Evolutionary conservation across 2,329 filamentous ascomycete genomes (phyloP).

Genomic region (Penicillium sp.): DNA sequence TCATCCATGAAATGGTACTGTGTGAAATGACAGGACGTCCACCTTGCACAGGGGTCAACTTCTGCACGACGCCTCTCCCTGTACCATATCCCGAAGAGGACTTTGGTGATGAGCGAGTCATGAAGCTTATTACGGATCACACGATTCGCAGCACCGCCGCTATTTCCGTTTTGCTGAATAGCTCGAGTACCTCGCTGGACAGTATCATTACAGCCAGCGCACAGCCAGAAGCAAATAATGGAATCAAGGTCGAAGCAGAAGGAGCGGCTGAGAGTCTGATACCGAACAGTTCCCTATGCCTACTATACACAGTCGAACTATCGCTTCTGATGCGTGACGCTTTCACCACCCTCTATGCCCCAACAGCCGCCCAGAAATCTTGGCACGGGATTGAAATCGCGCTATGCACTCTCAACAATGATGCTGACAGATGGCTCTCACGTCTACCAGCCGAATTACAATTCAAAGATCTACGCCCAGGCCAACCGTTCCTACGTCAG

Average conservation of each 20-base stretch:
- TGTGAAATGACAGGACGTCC: conserved; percentile 46
- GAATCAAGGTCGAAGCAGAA: conserved; percentile 15
- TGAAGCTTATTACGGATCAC: conserved; percentile 35
- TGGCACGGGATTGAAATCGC: conserved; percentile 37
- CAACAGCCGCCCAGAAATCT: conserved; percentile 33
- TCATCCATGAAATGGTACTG: conserved; percentile 42
- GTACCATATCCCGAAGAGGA: conserved; percentile 41
- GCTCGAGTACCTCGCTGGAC: background rate
- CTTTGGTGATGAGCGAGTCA: conserved; percentile 32
- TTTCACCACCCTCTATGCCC: conserved; percentile 41
- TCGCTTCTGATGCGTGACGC: conserved; percentile 36
- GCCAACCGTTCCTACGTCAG: conserved; percentile 30
- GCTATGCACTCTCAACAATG: conserved; percentile 35
- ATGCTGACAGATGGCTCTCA: conserved; percentile 40
- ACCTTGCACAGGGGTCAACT: conserved; percentile 35
- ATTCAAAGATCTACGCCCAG: conserved; percentile 29
- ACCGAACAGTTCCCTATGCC: conserved; percentile 40
- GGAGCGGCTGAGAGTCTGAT: conserved; percentile 28
- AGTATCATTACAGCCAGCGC: conserved; percentile 1
- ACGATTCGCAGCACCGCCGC: conserved; percentile 31
- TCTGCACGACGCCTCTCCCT: conserved; percentile 45
- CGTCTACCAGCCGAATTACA: conserved; percentile 38
- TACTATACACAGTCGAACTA: conserved; percentile 42
- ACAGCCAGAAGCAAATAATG: conserved; percentile 5
- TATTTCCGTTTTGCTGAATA: conserved; percentile 16